Conservation (phyloP, 1,284 basidiomycete species). For the Ganoderma sinense region DNA sequence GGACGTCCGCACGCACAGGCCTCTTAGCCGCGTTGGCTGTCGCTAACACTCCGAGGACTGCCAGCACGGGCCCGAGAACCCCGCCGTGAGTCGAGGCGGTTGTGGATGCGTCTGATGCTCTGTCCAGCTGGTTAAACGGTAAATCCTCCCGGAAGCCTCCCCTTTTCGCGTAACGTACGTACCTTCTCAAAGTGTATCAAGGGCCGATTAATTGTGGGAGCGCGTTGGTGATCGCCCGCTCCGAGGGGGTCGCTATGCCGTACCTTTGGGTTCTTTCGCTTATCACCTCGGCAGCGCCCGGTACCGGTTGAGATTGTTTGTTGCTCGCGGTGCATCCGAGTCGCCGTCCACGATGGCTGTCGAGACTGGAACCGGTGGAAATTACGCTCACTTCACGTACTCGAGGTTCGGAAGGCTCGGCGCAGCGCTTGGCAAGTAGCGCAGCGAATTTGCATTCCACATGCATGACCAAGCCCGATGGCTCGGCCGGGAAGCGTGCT, state of each 20-base stretch:
- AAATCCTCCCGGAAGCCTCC: background rate
- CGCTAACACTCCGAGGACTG: background rate
- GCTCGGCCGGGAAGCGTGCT: too few species aligned
- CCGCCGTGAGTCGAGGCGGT: background rate
- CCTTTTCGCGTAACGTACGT: background rate
- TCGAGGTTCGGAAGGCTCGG: too few species aligned
- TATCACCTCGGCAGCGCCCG: background rate
- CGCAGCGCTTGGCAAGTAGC: too few species aligned
- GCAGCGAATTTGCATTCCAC: too few species aligned
- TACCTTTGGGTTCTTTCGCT: background rate
- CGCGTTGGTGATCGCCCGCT: background rate
- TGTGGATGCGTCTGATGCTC: background rate
- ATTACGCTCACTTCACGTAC: too few species aligned
- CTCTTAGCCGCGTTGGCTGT: too few species aligned
- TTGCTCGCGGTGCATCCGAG: too few species aligned
- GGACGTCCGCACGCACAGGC: too few species aligned
- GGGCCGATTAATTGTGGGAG: background rate
- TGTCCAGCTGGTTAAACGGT: background rate
- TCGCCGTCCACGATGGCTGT: too few species aligned
- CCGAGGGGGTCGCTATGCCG: background rate
- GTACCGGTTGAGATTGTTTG: background rate
- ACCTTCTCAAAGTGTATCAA: background rate
- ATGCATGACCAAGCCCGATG: too few species aligned
- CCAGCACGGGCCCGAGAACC: background rate
- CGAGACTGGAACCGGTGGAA: too few species aligned